Evolutionary conservation across 2,329 filamentous ascomycete genomes (phyloP).

Genomic region (Fusarium sp.): DNA sequence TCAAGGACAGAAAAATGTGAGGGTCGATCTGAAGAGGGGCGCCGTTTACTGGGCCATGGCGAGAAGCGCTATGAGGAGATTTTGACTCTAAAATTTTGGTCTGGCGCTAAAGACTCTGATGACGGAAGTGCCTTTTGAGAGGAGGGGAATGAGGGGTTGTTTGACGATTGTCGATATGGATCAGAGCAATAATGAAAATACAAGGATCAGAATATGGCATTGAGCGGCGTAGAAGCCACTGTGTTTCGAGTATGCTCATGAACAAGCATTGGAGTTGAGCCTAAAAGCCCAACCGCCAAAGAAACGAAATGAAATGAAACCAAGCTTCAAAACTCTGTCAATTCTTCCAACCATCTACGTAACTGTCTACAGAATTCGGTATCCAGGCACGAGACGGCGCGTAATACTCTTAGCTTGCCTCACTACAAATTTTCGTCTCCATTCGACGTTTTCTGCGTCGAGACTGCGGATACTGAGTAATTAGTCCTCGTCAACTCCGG

Average conservation of each 20-base stretch:
- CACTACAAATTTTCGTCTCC: constrained; percentile 14
- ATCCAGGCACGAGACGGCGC: constrained; percentile 20
- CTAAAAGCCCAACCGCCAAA: neutral
- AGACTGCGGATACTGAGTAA: constrained; percentile 43
- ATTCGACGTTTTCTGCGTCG: constrained; percentile 16
- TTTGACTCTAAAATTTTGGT: constrained; percentile 39
- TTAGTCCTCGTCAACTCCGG: constrained; percentile 47
- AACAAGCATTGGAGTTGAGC: neutral
- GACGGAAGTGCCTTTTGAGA: constrained; percentile 44
- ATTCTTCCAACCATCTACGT: neutral
- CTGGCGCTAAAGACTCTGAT: constrained; percentile 43
- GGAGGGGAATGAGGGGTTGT: constrained; percentile 31
- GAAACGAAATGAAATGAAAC: neutral
- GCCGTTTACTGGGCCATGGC: constrained; percentile 34
- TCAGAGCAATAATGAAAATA: neutral
- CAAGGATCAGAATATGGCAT: neutral
- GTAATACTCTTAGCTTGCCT: constrained; percentile 23
- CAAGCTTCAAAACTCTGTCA: constrained; percentile 11
- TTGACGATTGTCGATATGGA: constrained; percentile 4
- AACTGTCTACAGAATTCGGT: neutral
- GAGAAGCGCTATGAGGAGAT: constrained; percentile 27
- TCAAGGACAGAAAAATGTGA: constrained; percentile 16
- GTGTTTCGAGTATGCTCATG: neutral
- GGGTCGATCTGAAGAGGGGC: constrained; percentile 34
- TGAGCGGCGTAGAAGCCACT: neutral